phyloP scores from a whole-genome alignment of 257 asterid species.

The Thymus mandschuricus region DNA sequence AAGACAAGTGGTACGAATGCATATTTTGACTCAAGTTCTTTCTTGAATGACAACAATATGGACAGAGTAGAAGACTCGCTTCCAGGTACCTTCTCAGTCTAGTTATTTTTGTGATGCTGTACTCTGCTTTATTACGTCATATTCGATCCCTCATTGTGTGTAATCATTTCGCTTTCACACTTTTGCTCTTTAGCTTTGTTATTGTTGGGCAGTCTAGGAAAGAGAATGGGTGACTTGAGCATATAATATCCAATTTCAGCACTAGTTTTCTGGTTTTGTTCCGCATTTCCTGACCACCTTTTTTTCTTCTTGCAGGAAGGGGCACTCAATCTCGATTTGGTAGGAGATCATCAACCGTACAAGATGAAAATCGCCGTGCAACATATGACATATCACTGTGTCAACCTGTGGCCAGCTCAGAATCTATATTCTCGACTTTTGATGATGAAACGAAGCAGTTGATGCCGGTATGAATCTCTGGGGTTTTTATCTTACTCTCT shows the following conservation, averaged over 20 bases:
- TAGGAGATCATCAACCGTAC: constrained; percentile 53
- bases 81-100: constrained; percentile 54
- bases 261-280: constrained; percentile 1
- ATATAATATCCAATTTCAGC: background rate
- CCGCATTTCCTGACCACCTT: constrained; percentile 21
- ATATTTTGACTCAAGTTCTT: constrained; percentile 60
- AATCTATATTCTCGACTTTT: constrained; percentile 77
- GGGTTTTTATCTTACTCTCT: constrained; percentile 5
- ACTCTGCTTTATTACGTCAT: constrained; percentile 9
- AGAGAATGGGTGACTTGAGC: constrained; percentile 6
- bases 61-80: constrained; percentile 78
- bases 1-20: constrained; percentile 56
- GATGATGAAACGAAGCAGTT: constrained; percentile 92
- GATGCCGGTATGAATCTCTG: constrained; percentile 67
- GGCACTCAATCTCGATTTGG: constrained; percentile 56
- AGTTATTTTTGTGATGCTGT: background rate
- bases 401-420: constrained; percentile 53
- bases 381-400: constrained; percentile 57
- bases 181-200: constrained; percentile 11
- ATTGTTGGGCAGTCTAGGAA: background rate
- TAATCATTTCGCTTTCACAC: no score
- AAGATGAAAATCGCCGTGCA: constrained; percentile 81
- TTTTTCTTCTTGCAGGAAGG: constrained; percentile 56
- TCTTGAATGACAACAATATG: constrained; percentile 52
- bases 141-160: background rate